Percentiles rank a stretch among this genome's conserved stretches.
These are phyloP conservation scores for Cercospora sesami DNA, from an alignment of 2,329 filamentous ascomycete species.

Conservation along the genomic window DNA sequence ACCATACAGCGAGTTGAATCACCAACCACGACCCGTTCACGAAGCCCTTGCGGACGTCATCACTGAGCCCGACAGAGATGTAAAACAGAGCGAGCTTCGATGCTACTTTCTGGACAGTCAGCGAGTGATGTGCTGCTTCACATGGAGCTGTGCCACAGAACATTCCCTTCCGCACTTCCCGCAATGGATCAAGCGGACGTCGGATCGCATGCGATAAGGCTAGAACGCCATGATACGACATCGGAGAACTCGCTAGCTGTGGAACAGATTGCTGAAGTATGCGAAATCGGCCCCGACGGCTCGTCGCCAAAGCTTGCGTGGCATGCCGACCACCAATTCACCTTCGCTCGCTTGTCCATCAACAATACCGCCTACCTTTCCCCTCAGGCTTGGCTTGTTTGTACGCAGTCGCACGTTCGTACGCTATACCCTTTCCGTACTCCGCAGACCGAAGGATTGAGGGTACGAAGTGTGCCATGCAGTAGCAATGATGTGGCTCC, in stretches of 20 bases:
- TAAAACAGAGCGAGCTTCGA: background rate
- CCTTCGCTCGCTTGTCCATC: background rate
- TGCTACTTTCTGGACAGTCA: background rate
- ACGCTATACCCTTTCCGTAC: background rate
- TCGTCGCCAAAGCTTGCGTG: background rate
- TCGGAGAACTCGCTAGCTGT: background rate
- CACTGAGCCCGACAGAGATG: background rate
- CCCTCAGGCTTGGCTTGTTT: background rate
- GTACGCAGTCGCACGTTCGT: background rate
- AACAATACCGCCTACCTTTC: background rate
- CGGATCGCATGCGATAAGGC: slow-evolving; percentile 1
- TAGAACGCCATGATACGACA: slow-evolving; percentile 2
- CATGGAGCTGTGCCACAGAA: slow-evolving; percentile 1
- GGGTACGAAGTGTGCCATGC: slow-evolving; percentile 18
- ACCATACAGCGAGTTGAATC: slow-evolving; percentile 6
- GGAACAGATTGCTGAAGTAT: background rate
- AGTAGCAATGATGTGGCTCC: slow-evolving; percentile 22
- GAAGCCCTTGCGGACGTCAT: background rate
- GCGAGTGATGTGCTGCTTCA: background rate
- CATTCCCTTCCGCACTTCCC: background rate
- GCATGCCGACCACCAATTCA: background rate
- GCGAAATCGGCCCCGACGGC: background rate
- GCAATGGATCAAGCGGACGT: background rate
- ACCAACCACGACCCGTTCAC: too few relatives aligned
- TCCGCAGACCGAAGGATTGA: slow-evolving; percentile 23